Percentiles rank a stretch among this genome's conserved stretches.
Evolutionary conservation across 108 stramenopile species (phyloP).

Genomic region (Fragilariopsis cylindrus): DNA sequence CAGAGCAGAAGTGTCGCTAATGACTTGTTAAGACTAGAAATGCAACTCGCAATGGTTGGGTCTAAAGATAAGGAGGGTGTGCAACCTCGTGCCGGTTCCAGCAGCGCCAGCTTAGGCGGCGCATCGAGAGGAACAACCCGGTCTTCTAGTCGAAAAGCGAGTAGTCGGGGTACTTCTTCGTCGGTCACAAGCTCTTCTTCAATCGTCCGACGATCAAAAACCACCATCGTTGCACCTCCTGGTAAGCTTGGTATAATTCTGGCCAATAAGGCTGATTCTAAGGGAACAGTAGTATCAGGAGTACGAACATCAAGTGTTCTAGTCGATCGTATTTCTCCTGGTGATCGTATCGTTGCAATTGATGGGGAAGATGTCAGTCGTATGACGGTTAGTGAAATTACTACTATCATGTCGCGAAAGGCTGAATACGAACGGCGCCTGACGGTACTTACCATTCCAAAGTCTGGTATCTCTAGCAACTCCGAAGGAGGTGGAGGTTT

Average conservation of each 20-base stretch:
- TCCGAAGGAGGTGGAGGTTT: background rate
- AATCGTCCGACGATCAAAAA: constrained; percentile 52
- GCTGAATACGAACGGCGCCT: constrained; percentile 82
- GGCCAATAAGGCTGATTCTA: constrained; percentile 85
- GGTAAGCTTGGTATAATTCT: constrained; percentile 90
- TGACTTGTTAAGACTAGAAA: constrained; percentile 81
- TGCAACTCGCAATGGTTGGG: constrained; percentile 88
- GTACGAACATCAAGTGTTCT: constrained; percentile 80
- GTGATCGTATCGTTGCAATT: constrained; percentile 87
- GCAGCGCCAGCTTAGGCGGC: constrained; percentile 24
- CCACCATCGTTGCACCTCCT: constrained; percentile 76
- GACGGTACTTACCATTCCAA: constrained; percentile 55
- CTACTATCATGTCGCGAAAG: constrained; percentile 88
- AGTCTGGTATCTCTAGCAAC: background rate
- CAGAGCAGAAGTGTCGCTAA: constrained; percentile 85
- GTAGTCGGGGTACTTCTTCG: constrained; percentile 13
- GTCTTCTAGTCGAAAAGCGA: constrained; percentile 20
- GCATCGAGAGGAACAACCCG: constrained; percentile 18
- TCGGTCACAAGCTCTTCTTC: background rate
- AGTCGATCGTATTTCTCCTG: constrained; percentile 75
- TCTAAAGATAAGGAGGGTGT: constrained; percentile 24
- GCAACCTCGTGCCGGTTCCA: constrained; percentile 11
- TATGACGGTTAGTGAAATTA: constrained; percentile 89
- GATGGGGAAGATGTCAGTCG: constrained; percentile 90
- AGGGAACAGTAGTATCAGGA: constrained; percentile 88